A percentile compares a stretch with the other conserved stretches of the same genome.
phyloP scores from a whole-genome alignment of 306 rosid genomes.

The Gynostemma pentaphyllum region DNA sequence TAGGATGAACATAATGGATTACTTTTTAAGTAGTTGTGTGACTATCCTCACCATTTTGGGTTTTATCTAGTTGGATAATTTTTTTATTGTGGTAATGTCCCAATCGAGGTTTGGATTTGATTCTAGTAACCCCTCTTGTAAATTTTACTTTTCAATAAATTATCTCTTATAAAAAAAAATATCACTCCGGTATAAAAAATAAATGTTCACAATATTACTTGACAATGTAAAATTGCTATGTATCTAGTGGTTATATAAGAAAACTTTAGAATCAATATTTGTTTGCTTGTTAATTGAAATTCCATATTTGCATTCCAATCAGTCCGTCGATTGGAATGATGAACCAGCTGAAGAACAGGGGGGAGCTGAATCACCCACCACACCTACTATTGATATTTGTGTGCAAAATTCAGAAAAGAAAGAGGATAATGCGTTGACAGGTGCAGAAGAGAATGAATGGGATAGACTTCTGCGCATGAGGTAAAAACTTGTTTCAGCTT shows the following conservation, averaged over 20 bases:
- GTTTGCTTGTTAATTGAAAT: constrained; percentile 5
- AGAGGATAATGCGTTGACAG: constrained; percentile 48
- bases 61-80: too few relatives aligned
- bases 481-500: constrained; percentile 19
- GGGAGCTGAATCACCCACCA: constrained; percentile 66
- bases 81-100: background rate
- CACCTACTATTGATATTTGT: constrained; percentile 43
- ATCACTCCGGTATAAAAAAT: background rate
- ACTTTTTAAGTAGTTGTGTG: too few relatives aligned
- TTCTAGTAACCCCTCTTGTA: too few relatives aligned
- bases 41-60: too few relatives aligned
- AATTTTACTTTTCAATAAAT: too few relatives aligned
- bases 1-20: background rate
- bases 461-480: constrained; percentile 82
- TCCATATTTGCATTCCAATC: constrained; percentile 8
- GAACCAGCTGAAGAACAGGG: constrained; percentile 80
- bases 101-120: background rate
- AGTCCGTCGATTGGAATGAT: constrained; percentile 95
- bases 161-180: background rate
- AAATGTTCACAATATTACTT: background rate
- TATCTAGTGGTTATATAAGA: background rate
- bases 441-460: constrained; percentile 92
- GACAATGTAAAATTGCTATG: background rate
- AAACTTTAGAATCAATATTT: background rate
- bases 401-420: constrained; percentile 55